Percentiles rank a stretch among this genome's conserved stretches.
phyloP scores from a whole-genome alignment of 2,329 filamentous ascomycete genomes.

The Colletotrichum horii region DNA sequence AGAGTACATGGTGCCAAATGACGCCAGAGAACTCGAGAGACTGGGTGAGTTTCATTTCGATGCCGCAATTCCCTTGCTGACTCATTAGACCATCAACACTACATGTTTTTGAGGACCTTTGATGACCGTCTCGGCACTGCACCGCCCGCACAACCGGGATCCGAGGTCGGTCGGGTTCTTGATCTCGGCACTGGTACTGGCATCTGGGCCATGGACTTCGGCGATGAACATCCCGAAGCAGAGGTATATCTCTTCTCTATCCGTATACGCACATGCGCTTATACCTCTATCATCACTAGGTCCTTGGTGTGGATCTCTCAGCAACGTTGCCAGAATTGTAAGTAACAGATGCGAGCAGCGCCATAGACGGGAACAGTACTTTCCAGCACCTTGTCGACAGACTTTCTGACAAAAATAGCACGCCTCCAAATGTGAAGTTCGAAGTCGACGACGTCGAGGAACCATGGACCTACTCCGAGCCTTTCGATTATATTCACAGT shows the following conservation, averaged over 20 bases:
- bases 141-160: slow-evolving; percentile 10
- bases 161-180: neutral
- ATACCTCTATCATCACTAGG: neutral
- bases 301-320: neutral
- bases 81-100: neutral
- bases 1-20: neutral
- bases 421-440: slow-evolving; percentile 45
- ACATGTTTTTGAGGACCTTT: slow-evolving; percentile 35
- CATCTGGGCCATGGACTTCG: slow-evolving; percentile 45
- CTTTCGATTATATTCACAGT: slow-evolving; percentile 65
- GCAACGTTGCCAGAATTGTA: neutral
- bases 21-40: neutral
- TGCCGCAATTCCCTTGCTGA: too few species aligned
- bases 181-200: too few species aligned
- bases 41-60: neutral
- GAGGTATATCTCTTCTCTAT: slow-evolving; percentile 20
- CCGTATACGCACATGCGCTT: neutral
- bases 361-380: too few species aligned
- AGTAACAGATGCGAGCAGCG: neutral
- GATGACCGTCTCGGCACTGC: slow-evolving; percentile 25
- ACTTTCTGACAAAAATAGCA: slow-evolving; percentile 26
- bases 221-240: slow-evolving; percentile 38
- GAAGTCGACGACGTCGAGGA: slow-evolving; percentile 41
- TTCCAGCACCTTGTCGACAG: too few species aligned
- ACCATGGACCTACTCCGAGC: slow-evolving; percentile 30